These are phyloP conservation scores for Conoideocrella luteorostrata DNA, from an alignment of 2,329 filamentous ascomycete genomes.

Conservation along the genomic window DNA sequence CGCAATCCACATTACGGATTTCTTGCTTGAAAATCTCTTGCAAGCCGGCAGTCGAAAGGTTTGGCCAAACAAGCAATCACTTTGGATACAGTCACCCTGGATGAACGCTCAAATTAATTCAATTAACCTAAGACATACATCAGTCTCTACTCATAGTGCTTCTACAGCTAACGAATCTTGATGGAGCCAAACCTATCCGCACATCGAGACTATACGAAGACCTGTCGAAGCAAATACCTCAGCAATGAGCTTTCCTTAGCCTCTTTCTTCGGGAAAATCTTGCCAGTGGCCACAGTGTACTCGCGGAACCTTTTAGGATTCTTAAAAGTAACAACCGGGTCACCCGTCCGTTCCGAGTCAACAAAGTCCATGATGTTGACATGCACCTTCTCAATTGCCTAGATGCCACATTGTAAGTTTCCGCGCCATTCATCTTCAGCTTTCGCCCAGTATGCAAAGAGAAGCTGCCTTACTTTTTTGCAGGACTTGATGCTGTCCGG, in stretches of 20 bases:
- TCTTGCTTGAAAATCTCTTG: no score
- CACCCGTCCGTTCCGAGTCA: neutral
- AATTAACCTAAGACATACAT: no score
- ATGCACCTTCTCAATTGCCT: neutral
- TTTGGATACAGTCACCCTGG: no score
- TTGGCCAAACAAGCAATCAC: no score
- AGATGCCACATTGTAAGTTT: neutral
- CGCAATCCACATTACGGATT: no score
- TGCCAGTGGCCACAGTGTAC: neutral
- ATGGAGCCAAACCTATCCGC: no score
- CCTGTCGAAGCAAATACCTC: neutral
- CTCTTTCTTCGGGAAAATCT: neutral
- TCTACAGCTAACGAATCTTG: no score
- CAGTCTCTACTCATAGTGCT: no score
- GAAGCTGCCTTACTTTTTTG: neutral
- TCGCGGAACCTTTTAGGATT: neutral
- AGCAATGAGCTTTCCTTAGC: neutral
- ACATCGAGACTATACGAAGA: neutral
- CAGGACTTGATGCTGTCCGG: neutral
- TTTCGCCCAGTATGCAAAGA: no score
- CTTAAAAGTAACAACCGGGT: neutral
- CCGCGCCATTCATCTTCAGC: no score
- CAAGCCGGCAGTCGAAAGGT: no score
- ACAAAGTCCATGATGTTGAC: slow-evolving; percentile 3
- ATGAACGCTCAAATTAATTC: no score